A percentile compares a stretch with the other conserved stretches of the same genome.
These are phyloP conservation scores for Elaeis oleifera DNA, from an alignment of 202 grass and related monocot genomes.

Conservation along the genomic window DNA sequence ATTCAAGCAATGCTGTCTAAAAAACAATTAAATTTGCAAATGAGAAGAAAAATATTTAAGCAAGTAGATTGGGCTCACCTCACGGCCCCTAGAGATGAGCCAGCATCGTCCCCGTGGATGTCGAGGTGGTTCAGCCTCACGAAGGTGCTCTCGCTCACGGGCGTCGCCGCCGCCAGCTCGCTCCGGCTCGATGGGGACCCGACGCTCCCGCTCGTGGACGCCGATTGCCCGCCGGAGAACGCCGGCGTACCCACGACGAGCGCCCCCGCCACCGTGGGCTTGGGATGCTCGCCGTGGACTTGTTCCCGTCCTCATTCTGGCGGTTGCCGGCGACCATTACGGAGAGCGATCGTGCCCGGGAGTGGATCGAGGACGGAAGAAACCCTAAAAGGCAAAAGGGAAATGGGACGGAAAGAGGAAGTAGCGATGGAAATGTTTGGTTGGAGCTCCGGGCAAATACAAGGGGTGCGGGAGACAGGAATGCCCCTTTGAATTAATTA, in stretches of 20 bases:
- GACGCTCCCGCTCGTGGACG: constrained; percentile 54
- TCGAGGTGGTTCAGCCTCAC: constrained; percentile 66
- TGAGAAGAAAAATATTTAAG: not conserved
- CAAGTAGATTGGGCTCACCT: constrained; percentile 32
- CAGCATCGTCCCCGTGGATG: constrained; percentile 55
- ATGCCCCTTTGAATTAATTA: too few relatives aligned
- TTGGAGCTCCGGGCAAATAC: too few relatives aligned
- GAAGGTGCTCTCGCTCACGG: constrained; percentile 73
- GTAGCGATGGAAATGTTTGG: too few relatives aligned
- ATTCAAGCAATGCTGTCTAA: too few relatives aligned
- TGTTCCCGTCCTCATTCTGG: constrained; percentile 10
- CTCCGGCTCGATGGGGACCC: constrained; percentile 61
- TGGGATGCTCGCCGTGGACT: not conserved
- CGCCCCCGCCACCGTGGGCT: constrained; percentile 1
- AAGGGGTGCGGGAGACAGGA: too few relatives aligned
- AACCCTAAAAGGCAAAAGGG: constrained; percentile 11
- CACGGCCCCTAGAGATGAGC: constrained; percentile 43
- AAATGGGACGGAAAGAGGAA: constrained; percentile 22
- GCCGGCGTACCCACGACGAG: constrained; percentile 22
- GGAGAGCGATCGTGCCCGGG: constrained; percentile 15
- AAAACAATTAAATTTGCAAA: too few relatives aligned
- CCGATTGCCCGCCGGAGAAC: constrained; percentile 45
- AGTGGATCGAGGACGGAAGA: too few relatives aligned
- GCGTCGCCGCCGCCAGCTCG: constrained; percentile 41
- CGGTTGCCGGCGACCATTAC: constrained; percentile 27